Base-by-base conservation (phyloP, 805 yeast species). In the Babjeviella inositovora region DNA sequence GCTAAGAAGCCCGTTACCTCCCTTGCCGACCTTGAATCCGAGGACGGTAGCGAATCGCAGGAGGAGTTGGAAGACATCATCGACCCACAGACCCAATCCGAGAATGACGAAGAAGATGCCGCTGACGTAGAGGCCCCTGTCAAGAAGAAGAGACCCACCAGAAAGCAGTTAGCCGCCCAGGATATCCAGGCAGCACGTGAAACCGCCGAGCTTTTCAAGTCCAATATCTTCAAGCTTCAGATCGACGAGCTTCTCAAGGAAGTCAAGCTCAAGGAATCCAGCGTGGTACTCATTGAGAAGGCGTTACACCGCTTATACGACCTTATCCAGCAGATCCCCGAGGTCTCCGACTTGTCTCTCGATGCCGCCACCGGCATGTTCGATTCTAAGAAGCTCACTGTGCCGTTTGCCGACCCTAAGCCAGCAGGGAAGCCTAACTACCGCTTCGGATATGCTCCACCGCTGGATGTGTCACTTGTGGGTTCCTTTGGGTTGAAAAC, bases 161-260 rank as follows among this genome's bases (percentile, higher is more conserved):
- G 36, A 21, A 43, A 45, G 23, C 54, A 56, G 32, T 37, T 70
- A 13, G 53, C 77, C 0, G 71, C 90, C 0, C 85, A 81, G 35
- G 95, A 90, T 28, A 70, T 87, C 21, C 94, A 87, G 37, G 63
- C 77, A 3, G 94, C 95, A 1, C 64, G 93, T 37, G 96, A 85
- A 45, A 80, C 96, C 1, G 90, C 93, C 1, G 96, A 85, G 45
- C 53, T 87, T 21, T 90, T 85, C 68, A 82, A 85, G 41, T 82
- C 95, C 6, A 90, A 85, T 47, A 84, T 90, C 26, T 87, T 90
- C 70, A 90, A 90, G 46, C 50, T 90, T 28, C 94, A 90, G 52
- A 84, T 90, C 30, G 97, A 85, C 48, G 97, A 85, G 43, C 55
- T 90, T 19, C 53, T 90, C 35, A 66, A 69, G 34, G 97, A 87